Evolutionary conservation across 2,329 filamentous ascomycete species (phyloP), one percentile per base, ranked within the genome.

Genomic region (Chaetomiaceae sp.): DNA sequence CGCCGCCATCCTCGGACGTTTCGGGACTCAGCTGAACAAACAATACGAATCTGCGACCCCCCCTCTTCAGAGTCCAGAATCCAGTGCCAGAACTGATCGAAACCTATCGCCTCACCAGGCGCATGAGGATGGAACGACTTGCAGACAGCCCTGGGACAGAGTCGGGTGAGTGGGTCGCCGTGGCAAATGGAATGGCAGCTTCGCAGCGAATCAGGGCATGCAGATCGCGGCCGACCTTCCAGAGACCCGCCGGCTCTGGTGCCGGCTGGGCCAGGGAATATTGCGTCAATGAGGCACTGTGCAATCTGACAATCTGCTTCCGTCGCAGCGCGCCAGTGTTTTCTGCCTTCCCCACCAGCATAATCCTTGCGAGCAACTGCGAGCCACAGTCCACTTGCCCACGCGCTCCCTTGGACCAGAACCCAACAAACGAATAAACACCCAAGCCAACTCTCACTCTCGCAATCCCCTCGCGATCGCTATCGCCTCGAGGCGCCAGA

Each of bases 281-380:
- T 59, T 58, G 57, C 55, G 55, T 59, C 57, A 59, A 55, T 54
- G 53, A 58, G 51, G 54, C 58, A 56, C 58, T 60, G 43, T 58
- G 50, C 51, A 56, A 58, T 55, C 51, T 51, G 47, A 43, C 43
- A 53, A 51, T 47, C 33, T 43, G 40, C 27, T 23, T 46, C 43
- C 31, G 34, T 13, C 21, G 40, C 35, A 20, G 23, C 34, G 35
- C 38, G 7, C 17, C 27, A 21, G 13, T 25, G 4, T 13, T 10
- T 14, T 38, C 23, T 37, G 34, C 30, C 19, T 40, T 47, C 39
- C 31, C 42, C 33, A 45, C 51, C 23, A 10, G 45, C 21, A 44
- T 39, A 16, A 50, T 35, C 41, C 44, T 27, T 51, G 37, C 31
- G 25, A 19, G 19, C 37, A 37, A n/a, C n/a, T n/a, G n/a, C n/a